Evolutionary conservation across 192 early-diverging fungal genomes (phyloP).

Genomic region (Coemansia sp.): DNA sequence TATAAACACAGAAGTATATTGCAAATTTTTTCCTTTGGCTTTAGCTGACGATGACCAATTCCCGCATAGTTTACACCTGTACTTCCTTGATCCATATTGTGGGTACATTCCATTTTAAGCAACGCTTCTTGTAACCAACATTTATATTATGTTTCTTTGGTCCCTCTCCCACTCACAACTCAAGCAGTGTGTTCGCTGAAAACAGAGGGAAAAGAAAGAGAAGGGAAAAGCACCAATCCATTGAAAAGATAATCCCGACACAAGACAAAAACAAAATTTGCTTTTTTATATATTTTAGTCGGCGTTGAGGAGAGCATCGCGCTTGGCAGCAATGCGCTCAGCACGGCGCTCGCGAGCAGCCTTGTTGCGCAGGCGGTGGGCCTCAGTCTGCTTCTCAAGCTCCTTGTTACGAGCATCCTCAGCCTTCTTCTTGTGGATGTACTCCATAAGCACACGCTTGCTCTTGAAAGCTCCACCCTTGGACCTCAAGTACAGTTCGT

Average conservation of each 20-base stretch:
- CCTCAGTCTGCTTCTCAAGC: conserved; percentile 96
- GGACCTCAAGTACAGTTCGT: conserved; percentile 93
- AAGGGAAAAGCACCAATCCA: background rate
- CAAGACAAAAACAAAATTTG: background rate
- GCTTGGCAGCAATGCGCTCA: conserved; percentile 85
- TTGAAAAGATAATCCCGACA: too few species aligned
- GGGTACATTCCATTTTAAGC: too few species aligned
- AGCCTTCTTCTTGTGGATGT: conserved; percentile 99
- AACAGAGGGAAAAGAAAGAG: background rate
- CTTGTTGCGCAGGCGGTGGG: conserved; percentile 94
- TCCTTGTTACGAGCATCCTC: conserved; percentile 92
- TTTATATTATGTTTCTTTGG: too few species aligned
- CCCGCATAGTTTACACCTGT: too few species aligned
- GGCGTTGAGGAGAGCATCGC: conserved; percentile 66
- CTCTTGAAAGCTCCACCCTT: conserved; percentile 99
- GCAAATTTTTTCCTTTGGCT: too few species aligned
- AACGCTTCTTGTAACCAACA: too few species aligned
- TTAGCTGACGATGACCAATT: too few species aligned
- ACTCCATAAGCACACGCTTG: conserved; percentile 99
- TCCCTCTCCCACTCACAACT: too few species aligned
- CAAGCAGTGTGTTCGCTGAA: too few species aligned
- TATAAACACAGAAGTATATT: too few species aligned
- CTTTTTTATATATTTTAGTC: conserved; percentile 25
- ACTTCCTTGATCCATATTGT: too few species aligned
- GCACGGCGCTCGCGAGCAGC: conserved; percentile 91